Percentiles rank a stretch among this genome's conserved stretches.
These are phyloP conservation scores for Pezicula rhizophila DNA, from an alignment of 2,329 filamentous ascomycete genomes.

Conservation along the genomic window DNA sequence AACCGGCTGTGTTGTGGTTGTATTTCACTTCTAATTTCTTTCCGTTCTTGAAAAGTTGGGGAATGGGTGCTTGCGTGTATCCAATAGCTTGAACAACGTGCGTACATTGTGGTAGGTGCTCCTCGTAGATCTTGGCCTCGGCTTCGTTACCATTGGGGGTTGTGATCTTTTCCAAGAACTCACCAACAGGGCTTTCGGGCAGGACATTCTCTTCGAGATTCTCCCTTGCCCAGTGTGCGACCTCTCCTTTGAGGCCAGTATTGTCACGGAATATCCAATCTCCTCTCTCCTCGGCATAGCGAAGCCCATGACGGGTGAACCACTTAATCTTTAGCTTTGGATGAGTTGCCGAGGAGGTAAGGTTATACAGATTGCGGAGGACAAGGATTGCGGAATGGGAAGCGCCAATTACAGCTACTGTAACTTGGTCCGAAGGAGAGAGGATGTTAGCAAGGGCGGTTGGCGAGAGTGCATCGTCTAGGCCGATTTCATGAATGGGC, in stretches of 20 bases:
- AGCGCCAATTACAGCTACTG: constrained; percentile 53
- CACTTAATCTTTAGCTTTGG: constrained; percentile 50
- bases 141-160: constrained; percentile 31
- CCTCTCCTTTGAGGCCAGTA: constrained; percentile 57
- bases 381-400: constrained; percentile 60
- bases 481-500: constrained; percentile 37
- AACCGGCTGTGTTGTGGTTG: constrained; percentile 35
- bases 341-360: constrained; percentile 42
- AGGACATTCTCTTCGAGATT: constrained; percentile 50
- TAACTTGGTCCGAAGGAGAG: constrained; percentile 30
- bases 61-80: constrained; percentile 44
- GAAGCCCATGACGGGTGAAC: constrained; percentile 55
- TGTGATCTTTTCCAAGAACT: constrained; percentile 22
- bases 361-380: constrained; percentile 51
- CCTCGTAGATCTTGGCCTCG: constrained; percentile 38
- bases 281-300: constrained; percentile 56
- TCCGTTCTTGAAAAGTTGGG: constrained; percentile 33
- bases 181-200: constrained; percentile 21
- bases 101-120: constrained; percentile 42
- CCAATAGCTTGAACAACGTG: constrained; percentile 55
- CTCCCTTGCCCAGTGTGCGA: constrained; percentile 51
- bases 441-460: constrained; percentile 38
- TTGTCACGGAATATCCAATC: constrained; percentile 61
- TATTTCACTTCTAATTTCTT: constrained; percentile 21
- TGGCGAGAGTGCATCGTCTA: constrained; percentile 51